Percentiles rank a stretch among this genome's conserved stretches.
Evolutionary conservation across 2,329 filamentous ascomycete genomes (phyloP).

Genomic region (Lizonia empirigonia): DNA sequence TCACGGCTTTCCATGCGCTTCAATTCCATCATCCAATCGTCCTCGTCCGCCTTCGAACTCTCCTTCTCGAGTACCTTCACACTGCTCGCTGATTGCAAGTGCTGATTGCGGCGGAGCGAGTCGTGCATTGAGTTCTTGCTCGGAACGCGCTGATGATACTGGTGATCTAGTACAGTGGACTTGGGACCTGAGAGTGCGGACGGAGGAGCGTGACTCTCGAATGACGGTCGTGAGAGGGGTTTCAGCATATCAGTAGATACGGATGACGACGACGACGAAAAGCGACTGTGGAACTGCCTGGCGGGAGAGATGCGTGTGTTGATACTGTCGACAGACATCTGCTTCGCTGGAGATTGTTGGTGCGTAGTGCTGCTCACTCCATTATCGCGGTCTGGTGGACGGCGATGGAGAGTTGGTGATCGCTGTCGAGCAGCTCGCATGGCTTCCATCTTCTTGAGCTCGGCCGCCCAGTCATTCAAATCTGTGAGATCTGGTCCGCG

Average conservation of each 20-base stretch:
- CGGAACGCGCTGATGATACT: not conserved
- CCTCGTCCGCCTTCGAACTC: not conserved
- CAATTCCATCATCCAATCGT: conserved; percentile 18
- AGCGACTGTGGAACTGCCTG: not conserved
- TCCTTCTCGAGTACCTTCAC: not conserved
- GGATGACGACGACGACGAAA: not conserved
- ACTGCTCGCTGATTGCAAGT: not conserved
- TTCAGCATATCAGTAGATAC: not conserved
- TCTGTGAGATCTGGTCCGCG: conserved; percentile 7
- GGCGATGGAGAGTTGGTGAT: not conserved
- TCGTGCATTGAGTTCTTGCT: not conserved
- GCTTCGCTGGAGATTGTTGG: not conserved
- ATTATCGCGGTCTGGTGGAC: not conserved
- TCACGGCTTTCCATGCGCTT: conserved; percentile 18
- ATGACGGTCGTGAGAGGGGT: not conserved
- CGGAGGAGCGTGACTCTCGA: not conserved
- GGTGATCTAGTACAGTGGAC: not conserved
- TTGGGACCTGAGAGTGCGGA: not conserved
- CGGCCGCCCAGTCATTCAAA: conserved; percentile 13
- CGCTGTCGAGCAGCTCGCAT: not conserved
- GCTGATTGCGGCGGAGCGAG: not conserved
- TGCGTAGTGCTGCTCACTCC: not conserved
- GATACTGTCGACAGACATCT: not conserved
- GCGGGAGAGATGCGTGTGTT: not conserved
- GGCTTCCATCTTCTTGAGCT: conserved; percentile 14